Evolutionary conservation across 306 rosid species (phyloP).

Genomic region (Fragaria iinumae): DNA sequence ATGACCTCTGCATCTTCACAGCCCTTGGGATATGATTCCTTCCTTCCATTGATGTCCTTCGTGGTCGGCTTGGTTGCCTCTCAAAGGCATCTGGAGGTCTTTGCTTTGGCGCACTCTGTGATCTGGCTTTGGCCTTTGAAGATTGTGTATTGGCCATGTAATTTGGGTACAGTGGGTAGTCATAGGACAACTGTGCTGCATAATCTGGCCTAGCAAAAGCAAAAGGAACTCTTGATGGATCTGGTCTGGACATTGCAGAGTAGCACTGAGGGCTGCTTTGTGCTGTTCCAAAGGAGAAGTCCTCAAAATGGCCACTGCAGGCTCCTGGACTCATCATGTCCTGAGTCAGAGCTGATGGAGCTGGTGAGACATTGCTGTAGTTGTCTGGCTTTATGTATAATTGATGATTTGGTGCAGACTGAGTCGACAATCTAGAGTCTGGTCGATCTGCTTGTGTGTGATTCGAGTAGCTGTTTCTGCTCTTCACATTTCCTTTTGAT

Average conservation of each 20-base stretch:
- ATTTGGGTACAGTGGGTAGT: conserved; percentile 64
- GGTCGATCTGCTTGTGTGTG: conserved; percentile 31
- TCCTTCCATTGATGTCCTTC: conserved; percentile 68
- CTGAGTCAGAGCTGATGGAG: conserved; percentile 54
- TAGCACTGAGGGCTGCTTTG: conserved; percentile 74
- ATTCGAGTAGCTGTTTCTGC: conserved; percentile 51
- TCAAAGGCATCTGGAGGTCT: conserved; percentile 68
- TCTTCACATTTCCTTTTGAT: conserved; percentile 38
- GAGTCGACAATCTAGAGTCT: conserved; percentile 35
- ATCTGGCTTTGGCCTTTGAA: conserved; percentile 76
- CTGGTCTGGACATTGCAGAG: conserved; percentile 50
- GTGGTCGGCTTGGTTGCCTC: conserved; percentile 59
- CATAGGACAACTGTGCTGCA: conserved; percentile 56
- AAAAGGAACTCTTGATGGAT: conserved; percentile 48
- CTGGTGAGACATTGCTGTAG: conserved; percentile 50
- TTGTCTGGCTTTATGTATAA: conserved; percentile 49
- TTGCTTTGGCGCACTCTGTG: conserved; percentile 90
- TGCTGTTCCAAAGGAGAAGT: conserved; percentile 51
- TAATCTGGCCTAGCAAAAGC: conserved; percentile 59
- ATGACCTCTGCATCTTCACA: conserved; percentile 82
- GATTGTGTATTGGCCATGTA: conserved; percentile 97
- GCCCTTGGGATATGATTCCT: conserved; percentile 76
- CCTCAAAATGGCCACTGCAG: conserved; percentile 72
- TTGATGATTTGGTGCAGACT: conserved; percentile 33
- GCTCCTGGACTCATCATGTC: conserved; percentile 65